These are phyloP conservation scores for Claviceps sp. DNA, from an alignment of 2,329 filamentous ascomycete genomes.

Conservation along the genomic window DNA sequence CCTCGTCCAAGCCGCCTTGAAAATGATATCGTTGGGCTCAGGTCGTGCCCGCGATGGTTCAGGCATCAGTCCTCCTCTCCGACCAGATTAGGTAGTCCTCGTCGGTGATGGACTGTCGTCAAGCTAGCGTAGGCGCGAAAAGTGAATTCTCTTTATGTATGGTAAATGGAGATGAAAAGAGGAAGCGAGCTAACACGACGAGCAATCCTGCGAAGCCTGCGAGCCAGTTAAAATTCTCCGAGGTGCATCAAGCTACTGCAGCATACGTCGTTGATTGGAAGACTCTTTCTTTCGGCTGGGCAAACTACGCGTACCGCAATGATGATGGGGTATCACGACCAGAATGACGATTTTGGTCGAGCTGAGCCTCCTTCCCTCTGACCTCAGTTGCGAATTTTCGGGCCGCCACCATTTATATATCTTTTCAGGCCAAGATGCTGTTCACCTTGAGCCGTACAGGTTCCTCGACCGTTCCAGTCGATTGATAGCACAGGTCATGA, in stretches of 20 bases:
- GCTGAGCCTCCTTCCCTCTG: background rate
- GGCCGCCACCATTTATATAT: constrained; percentile 4
- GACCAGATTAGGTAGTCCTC: background rate
- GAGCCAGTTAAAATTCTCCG: constrained; percentile 14
- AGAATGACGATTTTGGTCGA: background rate
- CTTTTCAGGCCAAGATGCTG: background rate
- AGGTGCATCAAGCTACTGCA: constrained; percentile 11
- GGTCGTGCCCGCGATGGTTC: constrained; percentile 6
- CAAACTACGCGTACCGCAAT: background rate
- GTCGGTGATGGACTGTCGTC: constrained; percentile 5
- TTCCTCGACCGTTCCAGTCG: background rate
- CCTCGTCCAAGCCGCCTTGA: constrained; percentile 16
- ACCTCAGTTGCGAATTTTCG: background rate
- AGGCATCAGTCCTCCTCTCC: constrained; percentile 1
- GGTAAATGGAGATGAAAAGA: background rate
- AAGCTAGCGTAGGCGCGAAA: background rate
- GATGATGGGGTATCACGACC: background rate
- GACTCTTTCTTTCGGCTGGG: background rate
- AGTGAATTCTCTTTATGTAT: background rate
- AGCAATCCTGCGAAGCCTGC: constrained; percentile 7
- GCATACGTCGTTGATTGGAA: constrained; percentile 10
- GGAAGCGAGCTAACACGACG: background rate
- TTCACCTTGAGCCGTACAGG: background rate
- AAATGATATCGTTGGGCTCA: constrained; percentile 11
- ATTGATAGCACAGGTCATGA: background rate